Evolutionary conservation across 768 basidiomycete genomes (phyloP).

Genomic region (Chalciporus piperatus): DNA sequence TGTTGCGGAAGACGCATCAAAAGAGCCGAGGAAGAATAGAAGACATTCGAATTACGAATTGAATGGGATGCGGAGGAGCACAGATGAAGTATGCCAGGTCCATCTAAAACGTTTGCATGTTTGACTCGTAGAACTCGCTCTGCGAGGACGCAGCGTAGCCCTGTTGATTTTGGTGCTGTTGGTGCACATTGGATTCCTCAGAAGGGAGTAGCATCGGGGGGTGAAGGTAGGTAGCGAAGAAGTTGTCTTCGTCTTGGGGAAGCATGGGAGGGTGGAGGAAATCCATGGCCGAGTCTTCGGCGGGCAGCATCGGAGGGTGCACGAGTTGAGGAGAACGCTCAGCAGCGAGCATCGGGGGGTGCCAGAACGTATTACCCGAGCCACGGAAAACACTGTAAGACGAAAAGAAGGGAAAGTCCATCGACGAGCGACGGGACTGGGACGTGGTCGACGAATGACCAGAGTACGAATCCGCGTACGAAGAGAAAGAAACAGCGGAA

Average conservation of each 20-base stretch:
- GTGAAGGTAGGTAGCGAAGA: slow-evolving; percentile 53
- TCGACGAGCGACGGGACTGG: slow-evolving; percentile 59
- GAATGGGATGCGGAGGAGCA: neutral
- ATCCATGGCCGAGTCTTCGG: slow-evolving; percentile 68
- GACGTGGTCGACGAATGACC: slow-evolving; percentile 54
- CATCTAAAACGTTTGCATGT: slow-evolving; percentile 34
- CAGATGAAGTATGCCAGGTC: slow-evolving; percentile 1
- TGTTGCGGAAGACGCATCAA: neutral
- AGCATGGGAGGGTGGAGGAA: slow-evolving; percentile 64
- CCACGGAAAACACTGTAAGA: slow-evolving; percentile 53
- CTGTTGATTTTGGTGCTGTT: slow-evolving; percentile 22
- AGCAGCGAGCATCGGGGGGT: slow-evolving; percentile 70
- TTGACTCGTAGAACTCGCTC: slow-evolving; percentile 34
- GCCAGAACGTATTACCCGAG: slow-evolving; percentile 64
- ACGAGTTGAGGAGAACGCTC: slow-evolving; percentile 55
- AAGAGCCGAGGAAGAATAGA: neutral
- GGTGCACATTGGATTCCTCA: slow-evolving; percentile 28
- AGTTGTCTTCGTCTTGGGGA: slow-evolving; percentile 61
- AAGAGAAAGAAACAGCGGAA: slow-evolving; percentile 61
- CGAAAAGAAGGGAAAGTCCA: slow-evolving; percentile 64
- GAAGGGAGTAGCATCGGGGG: slow-evolving; percentile 52
- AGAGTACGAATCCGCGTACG: slow-evolving; percentile 60
- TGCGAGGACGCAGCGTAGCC: slow-evolving; percentile 16
- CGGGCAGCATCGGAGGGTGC: slow-evolving; percentile 69
- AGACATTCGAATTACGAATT: neutral